A percentile compares a stretch with the other conserved stretches of the same genome.
Conservation (phyloP, 768 basidiomycete genomes). For the Rickenella mellea region DNA sequence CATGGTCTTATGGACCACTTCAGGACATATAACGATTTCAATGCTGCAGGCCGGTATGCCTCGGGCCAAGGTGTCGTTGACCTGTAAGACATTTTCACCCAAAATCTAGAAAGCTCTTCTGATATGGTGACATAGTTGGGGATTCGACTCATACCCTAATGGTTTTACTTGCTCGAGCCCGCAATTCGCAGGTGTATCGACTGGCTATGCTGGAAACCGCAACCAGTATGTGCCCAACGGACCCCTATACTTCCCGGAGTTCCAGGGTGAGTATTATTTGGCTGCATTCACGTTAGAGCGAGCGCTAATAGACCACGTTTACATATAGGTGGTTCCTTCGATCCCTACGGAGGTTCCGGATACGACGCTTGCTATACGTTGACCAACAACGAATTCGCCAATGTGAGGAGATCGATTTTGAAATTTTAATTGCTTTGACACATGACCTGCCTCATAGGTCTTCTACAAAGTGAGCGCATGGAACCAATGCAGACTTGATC, state of each 20-base stretch:
- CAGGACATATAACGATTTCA: no score
- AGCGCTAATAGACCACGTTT: constrained; percentile 14
- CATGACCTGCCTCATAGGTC: background rate
- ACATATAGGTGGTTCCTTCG: constrained; percentile 38
- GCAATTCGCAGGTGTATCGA: constrained; percentile 29
- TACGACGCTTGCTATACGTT: constrained; percentile 10
- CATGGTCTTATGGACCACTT: no score
- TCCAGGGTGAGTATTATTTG: constrained; percentile 22
- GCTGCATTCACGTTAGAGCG: no score
- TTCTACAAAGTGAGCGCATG: background rate
- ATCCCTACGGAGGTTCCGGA: constrained; percentile 21
- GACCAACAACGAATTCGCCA: constrained; percentile 33
- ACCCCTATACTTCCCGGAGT: constrained; percentile 33
- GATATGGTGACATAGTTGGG: no score
- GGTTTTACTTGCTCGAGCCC: constrained; percentile 47
- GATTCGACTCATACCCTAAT: constrained; percentile 30
- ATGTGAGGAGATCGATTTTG: constrained; percentile 23
- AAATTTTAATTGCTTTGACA: background rate
- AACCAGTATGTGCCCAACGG: constrained; percentile 24
- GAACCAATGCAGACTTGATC: no score
- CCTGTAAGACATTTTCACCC: no score
- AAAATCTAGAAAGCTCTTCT: no score
- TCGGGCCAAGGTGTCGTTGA: no score
- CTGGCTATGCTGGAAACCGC: constrained; percentile 32
- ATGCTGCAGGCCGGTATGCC: no score